Base-by-base conservation (phyloP, 2,329 filamentous ascomycete genomes). In the Fusarium austroafricanum region DNA sequence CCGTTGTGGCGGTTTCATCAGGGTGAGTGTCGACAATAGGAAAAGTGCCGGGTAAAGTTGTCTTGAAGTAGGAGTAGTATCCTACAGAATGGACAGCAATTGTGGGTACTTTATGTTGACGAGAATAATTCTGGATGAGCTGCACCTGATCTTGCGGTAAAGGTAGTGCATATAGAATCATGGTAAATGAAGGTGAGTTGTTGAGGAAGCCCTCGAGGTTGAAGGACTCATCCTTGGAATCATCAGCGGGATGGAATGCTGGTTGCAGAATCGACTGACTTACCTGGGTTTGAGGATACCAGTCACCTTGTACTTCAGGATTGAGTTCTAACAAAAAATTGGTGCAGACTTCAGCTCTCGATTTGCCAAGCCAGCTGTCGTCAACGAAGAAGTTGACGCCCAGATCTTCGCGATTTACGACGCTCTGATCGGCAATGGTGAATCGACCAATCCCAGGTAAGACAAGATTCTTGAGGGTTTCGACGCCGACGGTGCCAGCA, bases 311-410 rank as follows among this genome's bases (percentile, higher is more conserved):
- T 2, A 97, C 96, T 75, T 98, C 96, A 4, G 94, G 94, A 75
- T 99, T 99, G 63, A 99, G 84, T 79, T 99, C 96, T 65, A 89
- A 84, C 42, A 99, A 83, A 55, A 95, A 84, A 65, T 90, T 89
- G 59, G 90, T 90, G 55, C 91, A 92, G 75, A 92, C 90, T 76
- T 93, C 87, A 3, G 95, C 93, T 70, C 96, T 89, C 26, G 89
- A 89, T 73, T 89, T 90, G 53, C 94, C 94, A 37, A 97, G 77
- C 68, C 89, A 91, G 47, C 85, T 83, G 72, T 96, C 89, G 64
- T 97, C 93, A 1, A 99, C 84, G 75, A 99, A 99, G 84, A 99
- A 99, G 80, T 99, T 99, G 66, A 97, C 91, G 6, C 96, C 96
- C 39, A 99, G 83, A 74, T 99, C 96, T 40, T 89, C 84, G 71